Evolutionary conservation across 352 stramenopile species (phyloP).

Genomic region (Phytophthora syringae): DNA sequence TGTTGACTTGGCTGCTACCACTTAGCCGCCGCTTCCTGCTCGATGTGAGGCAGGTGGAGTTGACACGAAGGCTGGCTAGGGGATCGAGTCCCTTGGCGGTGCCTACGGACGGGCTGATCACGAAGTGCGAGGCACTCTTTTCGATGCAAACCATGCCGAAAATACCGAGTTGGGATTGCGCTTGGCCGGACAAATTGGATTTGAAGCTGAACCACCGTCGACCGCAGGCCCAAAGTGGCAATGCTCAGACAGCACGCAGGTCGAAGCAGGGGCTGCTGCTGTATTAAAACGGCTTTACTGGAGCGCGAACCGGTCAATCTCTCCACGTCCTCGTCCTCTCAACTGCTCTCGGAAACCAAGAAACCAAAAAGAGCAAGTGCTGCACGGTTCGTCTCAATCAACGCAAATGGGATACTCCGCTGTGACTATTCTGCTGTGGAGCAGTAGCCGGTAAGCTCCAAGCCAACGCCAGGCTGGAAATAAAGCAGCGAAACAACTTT

Average conservation of each 20-base stretch:
- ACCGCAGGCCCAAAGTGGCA: conserved; percentile 6
- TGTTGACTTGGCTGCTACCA: conserved; percentile 7
- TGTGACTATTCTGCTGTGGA: conserved; percentile 13
- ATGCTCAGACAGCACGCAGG: conserved; percentile 8
- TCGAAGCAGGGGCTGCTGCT: conserved; percentile 9
- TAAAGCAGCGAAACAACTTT: conserved; percentile 34
- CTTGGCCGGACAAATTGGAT: conserved; percentile 40
- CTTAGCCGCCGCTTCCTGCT: conserved; percentile 34
- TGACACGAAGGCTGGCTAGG: conserved; percentile 13
- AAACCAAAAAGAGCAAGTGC: conserved; percentile 40
- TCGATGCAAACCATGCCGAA: conserved; percentile 41
- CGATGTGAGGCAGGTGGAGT: conserved; percentile 15
- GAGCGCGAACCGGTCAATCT: conserved; percentile 24
- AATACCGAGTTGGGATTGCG: conserved; percentile 43
- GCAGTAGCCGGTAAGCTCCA: conserved; percentile 12
- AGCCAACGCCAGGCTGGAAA: conserved; percentile 21
- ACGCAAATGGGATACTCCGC: conserved; percentile 34
- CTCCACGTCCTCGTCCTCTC: conserved; percentile 20
- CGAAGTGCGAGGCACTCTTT: conserved; percentile 34
- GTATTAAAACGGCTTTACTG: conserved; percentile 31
- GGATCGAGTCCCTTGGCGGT: conserved; percentile 17
- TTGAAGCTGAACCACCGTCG: conserved; percentile 26
- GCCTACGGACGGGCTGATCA: conserved; percentile 28
- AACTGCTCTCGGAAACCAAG: conserved; percentile 31
- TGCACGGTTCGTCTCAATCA: conserved; percentile 29